A percentile compares a stretch with the other conserved stretches of the same genome.
phyloP scores from a whole-genome alignment of 2,329 filamentous ascomycete genomes.

The Verticillium klebahnii region DNA sequence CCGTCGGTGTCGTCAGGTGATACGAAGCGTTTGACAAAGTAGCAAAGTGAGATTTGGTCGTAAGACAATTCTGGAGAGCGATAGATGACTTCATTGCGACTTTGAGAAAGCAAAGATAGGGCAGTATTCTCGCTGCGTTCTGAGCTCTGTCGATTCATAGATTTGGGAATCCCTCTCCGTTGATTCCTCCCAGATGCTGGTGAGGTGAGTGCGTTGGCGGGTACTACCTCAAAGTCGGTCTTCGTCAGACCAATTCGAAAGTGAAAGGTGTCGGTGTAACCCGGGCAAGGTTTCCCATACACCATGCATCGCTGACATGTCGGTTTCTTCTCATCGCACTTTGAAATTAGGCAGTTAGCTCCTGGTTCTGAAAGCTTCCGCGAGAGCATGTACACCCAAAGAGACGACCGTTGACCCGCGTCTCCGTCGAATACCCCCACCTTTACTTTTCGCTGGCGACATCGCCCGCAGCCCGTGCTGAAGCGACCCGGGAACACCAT shows the following conservation, averaged over 20 bases:
- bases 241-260: constrained; percentile 20
- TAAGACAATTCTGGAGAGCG: constrained; percentile 14
- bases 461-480: constrained; percentile 22
- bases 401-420: background rate
- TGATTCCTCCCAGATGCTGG: background rate
- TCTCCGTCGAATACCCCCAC: constrained; percentile 5
- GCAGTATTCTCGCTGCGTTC: background rate
- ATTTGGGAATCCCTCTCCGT: background rate
- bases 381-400: background rate
- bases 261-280: constrained; percentile 29
- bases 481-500: constrained; percentile 26
- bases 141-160: background rate
- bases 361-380: background rate
- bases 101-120: background rate
- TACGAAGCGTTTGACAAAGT: constrained; percentile 28
- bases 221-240: constrained; percentile 3
- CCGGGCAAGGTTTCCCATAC: constrained; percentile 26
- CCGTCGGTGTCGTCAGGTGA: constrained; percentile 22
- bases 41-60: constrained; percentile 24
- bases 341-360: background rate
- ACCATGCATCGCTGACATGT: constrained; percentile 22
- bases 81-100: background rate
- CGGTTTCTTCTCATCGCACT: constrained; percentile 28
- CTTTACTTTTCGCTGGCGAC: constrained; percentile 25
- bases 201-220: background rate